Evolutionary conservation across 1,284 basidiomycete species (phyloP).

Genomic region (Irpex sp.): DNA sequence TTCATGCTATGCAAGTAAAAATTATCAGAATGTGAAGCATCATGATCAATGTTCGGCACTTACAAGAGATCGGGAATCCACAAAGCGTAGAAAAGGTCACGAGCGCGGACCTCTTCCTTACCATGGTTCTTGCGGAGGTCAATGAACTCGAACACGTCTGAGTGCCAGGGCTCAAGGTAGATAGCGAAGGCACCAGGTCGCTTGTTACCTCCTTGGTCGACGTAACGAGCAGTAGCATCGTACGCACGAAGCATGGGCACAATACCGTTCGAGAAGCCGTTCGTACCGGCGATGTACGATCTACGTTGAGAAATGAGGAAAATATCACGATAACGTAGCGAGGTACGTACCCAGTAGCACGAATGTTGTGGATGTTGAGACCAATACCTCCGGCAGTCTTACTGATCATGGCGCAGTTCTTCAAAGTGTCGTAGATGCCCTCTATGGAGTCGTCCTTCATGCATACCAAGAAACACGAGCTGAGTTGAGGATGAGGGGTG

Average conservation of each 20-base stretch:
- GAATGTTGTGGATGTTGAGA: slow-evolving; percentile 94
- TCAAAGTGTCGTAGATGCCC: slow-evolving; percentile 98
- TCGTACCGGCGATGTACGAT: slow-evolving; percentile 91
- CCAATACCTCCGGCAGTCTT: slow-evolving; percentile 99
- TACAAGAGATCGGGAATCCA: slow-evolving; percentile 98
- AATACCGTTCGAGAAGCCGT: slow-evolving; percentile 98
- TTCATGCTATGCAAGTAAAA: slow-evolving; percentile 66
- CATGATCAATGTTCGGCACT: slow-evolving; percentile 26
- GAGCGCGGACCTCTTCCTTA: slow-evolving; percentile 96
- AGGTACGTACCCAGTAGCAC: slow-evolving; percentile 80
- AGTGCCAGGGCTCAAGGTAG: slow-evolving; percentile 97
- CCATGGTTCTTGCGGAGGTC: slow-evolving; percentile 99
- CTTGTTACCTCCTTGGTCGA: slow-evolving; percentile 99
- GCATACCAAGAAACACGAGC: slow-evolving; percentile 96
- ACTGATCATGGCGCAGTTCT: slow-evolving; percentile 98
- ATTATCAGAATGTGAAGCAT: slow-evolving; percentile 4
- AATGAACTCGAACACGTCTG: slow-evolving; percentile 97
- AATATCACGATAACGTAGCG: neutral
- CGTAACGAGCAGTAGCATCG: slow-evolving; percentile 98
- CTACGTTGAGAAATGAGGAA: slow-evolving; percentile 35
- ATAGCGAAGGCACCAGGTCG: slow-evolving; percentile 98
- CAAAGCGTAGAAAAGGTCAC: slow-evolving; percentile 97
- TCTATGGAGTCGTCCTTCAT: slow-evolving; percentile 99
- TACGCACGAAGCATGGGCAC: slow-evolving; percentile 99
- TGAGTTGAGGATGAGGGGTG: slow-evolving; percentile 92